Conservation (phyloP, 495 filamentous ascomycete genomes). For the Lophiostoma macrostomum region DNA sequence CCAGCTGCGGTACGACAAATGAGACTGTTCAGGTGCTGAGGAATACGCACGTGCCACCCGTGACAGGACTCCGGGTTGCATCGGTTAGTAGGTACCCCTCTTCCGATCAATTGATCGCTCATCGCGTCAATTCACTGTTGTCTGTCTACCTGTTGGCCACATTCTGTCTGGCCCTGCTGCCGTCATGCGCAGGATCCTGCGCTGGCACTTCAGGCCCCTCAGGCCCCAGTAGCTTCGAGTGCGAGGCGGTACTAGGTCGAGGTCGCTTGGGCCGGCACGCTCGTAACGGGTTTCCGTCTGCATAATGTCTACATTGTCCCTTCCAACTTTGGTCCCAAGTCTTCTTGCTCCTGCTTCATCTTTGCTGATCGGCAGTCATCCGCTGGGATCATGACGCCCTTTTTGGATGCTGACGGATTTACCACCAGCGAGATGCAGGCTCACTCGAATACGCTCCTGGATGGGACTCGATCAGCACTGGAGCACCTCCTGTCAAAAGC, state of each 20-base stretch:
- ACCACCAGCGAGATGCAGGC: constrained; percentile 6
- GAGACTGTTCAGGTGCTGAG: too few species aligned
- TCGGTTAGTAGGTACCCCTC: too few species aligned
- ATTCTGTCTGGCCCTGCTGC: too few species aligned
- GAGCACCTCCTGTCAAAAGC: constrained; percentile 15
- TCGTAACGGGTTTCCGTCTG: constrained; percentile 10
- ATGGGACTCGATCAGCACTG: constrained; percentile 17
- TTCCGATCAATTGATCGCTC: too few species aligned
- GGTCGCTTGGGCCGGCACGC: not conserved
- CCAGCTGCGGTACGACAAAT: too few species aligned
- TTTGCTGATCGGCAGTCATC: not conserved
- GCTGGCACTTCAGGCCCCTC: too few species aligned
- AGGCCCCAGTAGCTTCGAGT: not conserved
- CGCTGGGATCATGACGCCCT: constrained; percentile 9
- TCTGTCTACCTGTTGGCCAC: too few species aligned
- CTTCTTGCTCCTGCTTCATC: not conserved
- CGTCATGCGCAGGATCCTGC: too few species aligned
- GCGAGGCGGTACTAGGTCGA: too few species aligned
- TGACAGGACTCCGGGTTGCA: too few species aligned
- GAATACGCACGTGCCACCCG: too few species aligned
- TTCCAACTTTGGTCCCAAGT: not conserved
- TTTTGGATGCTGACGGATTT: constrained; percentile 2
- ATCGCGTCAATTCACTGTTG: too few species aligned
- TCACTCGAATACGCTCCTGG: constrained; percentile 11
- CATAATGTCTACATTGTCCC: constrained; percentile 1